Conservation (phyloP, 2,329 filamentous ascomycete species). For the Cladosporium oxysporum region DNA sequence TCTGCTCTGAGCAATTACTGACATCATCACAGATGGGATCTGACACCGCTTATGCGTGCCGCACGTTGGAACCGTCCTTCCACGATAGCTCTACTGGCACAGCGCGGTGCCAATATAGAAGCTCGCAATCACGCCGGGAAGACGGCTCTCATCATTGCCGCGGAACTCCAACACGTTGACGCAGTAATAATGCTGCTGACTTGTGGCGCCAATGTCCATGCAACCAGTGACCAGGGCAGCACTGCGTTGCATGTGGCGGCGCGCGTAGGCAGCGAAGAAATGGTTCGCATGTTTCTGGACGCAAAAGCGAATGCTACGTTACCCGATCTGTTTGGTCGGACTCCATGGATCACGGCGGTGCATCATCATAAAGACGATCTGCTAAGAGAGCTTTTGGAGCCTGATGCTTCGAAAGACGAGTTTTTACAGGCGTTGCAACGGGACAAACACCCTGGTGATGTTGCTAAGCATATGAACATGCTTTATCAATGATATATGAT, state of each 20-base stretch:
- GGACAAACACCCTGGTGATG: background rate
- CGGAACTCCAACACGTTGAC: background rate
- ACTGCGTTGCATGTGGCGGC: slow-evolving; percentile 11
- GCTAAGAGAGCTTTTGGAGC: background rate
- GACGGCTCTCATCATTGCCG: slow-evolving; percentile 1
- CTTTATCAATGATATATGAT: background rate
- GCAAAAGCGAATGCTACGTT: background rate
- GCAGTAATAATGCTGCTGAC: slow-evolving; percentile 6
- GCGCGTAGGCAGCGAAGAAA: background rate
- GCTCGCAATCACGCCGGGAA: background rate
- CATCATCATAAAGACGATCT: background rate
- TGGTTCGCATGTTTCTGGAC: slow-evolving; percentile 7
- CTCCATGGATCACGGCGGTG: slow-evolving; percentile 9
- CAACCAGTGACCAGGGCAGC: background rate
- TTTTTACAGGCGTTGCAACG: background rate
- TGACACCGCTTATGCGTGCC: slow-evolving; percentile 1
- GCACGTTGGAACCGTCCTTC: background rate
- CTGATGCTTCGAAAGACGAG: background rate
- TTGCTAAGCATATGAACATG: slow-evolving; percentile 2
- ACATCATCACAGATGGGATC: background rate
- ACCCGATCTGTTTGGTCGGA: background rate
- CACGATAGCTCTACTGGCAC: background rate
- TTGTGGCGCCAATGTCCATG: slow-evolving; percentile 11
- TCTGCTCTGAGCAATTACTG: background rate
- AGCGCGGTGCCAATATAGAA: slow-evolving; percentile 3